Base-by-base conservation (phyloP, 768 basidiomycete genomes). In the Boletus tomentosulus region DNA sequence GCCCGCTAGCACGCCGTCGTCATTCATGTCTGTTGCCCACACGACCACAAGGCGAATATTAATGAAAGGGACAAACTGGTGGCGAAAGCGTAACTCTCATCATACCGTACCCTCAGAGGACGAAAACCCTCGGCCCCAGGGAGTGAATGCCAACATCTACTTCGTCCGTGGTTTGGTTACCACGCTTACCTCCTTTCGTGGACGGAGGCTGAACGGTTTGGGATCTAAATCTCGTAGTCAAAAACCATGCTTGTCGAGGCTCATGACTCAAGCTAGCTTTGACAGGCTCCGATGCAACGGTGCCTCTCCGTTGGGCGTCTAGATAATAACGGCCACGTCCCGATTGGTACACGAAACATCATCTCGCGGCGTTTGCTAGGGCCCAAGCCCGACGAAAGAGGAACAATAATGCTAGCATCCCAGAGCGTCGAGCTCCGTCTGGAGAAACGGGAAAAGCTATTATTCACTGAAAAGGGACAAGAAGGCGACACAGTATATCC, bases 51-150 rank as follows among this genome's bases (percentile, higher is more conserved):
- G 16, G 33, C 33, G 33, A 13, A n/a, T 1, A 44, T 44, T 27
- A 46, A 31, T 46, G 44, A 44, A 19, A 27, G 44, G 15, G 16
- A 8, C 24, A 15, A 41, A 41, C n/a, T 19, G 19, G 19, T 19
- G 19, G 31, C 3, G 31, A 33, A 11, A 33, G 31, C 10, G 10
- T 12, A 11, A 33, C n/a, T n/a, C n/a, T n/a, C n/a, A 27, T 56
- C 57, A 51, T 50, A 54, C 57, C 55, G 45, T 56, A 55, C 61
- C 55, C 27, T 9, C 24, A 15, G 46, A 16, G 43, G 22, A 41
- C 33, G 0, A 45, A 60, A 57, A 13, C 57, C 66, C 66, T 66
- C 66, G 66, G 66, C 55, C 59, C 66, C 66, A 68, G 27, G 66
- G 66, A 58, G 48, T 34, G 33, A 46, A 33, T 16, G 13, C 15